Evolutionary conservation across 2,329 filamentous ascomycete species (phyloP).

Genomic region (Aphanocladium album): DNA sequence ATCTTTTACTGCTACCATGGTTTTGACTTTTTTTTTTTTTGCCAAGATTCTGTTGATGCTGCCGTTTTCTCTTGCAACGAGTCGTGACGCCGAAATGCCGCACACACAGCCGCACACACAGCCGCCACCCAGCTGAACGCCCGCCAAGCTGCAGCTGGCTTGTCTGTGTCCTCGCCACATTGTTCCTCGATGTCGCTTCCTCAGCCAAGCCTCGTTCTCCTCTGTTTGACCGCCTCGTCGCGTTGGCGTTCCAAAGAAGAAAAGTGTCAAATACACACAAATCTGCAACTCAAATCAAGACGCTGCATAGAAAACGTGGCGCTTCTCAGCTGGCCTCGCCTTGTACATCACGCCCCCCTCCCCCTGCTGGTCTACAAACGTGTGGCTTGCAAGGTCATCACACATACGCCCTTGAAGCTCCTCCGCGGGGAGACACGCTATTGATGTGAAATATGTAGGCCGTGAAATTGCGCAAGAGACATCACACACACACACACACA

Average conservation of each 20-base stretch:
- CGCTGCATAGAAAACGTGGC: background rate
- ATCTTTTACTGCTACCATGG: background rate
- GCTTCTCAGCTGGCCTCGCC: constrained; percentile 8
- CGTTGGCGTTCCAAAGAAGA: background rate
- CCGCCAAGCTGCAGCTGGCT: background rate
- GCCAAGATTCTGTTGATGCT: too few species aligned
- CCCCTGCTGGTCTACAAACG: background rate
- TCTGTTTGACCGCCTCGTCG: background rate
- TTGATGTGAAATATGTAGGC: background rate
- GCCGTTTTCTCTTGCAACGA: too few species aligned
- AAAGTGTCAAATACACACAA: background rate
- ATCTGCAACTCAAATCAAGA: background rate
- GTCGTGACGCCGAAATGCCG: background rate
- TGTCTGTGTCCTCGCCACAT: background rate
- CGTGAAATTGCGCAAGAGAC: background rate
- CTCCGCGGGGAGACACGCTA: background rate
- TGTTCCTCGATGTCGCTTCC: background rate
- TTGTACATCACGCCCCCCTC: background rate
- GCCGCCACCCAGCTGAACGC: background rate
- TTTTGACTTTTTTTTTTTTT: background rate
- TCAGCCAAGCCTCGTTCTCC: background rate
- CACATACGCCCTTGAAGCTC: background rate
- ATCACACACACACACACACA: too few species aligned
- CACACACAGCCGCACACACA: too few species aligned
- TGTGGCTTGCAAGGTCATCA: constrained; percentile 4